Base-by-base conservation (phyloP, 2,329 filamentous ascomycete species). In the Venturia nashicola region DNA sequence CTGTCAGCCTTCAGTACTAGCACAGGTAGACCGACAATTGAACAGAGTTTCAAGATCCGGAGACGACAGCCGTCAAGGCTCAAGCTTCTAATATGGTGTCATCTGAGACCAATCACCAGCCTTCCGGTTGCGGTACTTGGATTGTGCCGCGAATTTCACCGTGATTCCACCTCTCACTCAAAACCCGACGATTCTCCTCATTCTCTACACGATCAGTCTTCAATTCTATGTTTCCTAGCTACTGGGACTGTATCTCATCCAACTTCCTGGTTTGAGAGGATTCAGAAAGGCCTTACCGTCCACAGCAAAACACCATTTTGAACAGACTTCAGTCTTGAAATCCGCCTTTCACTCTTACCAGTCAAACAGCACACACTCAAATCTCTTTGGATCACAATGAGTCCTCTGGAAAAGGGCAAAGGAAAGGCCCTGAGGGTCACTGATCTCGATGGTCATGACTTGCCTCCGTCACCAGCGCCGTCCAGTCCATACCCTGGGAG, bases 381-480 rank as follows among this genome's bases (percentile, higher is more conserved):
- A 27, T 42, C 36, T 27, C 43, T 34, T 16, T 27, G 11, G 20
- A 46, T n/a, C 20, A 7, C 7, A 44, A 42, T 42, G 39, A 61
- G 34, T 63, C 34, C 11, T 39, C n/a, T 27, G 12, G 61, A 63
- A 18, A 54, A 63, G 27, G 11, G 9, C 42, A 59, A 63, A 39
- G 46, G 61, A 9, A 64, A 60, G 62, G 40, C 62, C n/a, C 18
- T 59, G 20, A 65, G 48, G 57, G 39, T 85, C 68, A 80, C 92
- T 67, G 91, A 96, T 73, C 80, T 91, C 65, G 88, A 93, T 71
- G 91, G 91, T 51, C 89, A 95, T 76, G 81, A 92, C 71, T 80
- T 96, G 61, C 92, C 92, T 61, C 92, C 92, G 0, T 97, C 94
- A 8, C 94, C 94, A 1, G 91, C 94, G 32, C 91, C 93, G 2